Percentiles rank a stretch among this genome's conserved stretches.
phyloP scores from a whole-genome alignment of 768 basidiomycete species.

The Phlebiopsis flavidoalba region DNA sequence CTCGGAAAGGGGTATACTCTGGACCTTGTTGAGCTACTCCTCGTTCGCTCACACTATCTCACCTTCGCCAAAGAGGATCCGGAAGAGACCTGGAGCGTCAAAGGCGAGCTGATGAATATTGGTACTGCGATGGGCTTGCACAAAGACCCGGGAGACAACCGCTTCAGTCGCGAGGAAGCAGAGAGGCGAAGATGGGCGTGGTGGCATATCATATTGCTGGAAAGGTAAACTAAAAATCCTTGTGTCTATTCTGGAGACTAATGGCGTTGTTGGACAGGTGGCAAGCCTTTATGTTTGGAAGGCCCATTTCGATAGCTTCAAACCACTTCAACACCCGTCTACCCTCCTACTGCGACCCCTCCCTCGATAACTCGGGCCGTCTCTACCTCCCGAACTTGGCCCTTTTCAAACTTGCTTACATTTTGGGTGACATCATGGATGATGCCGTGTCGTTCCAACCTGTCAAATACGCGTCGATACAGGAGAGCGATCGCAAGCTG shows the following conservation, averaged over 20 bases:
- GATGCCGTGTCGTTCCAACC: constrained; percentile 72
- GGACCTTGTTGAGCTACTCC: constrained; percentile 71
- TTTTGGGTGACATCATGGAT: constrained; percentile 83
- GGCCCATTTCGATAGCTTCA: constrained; percentile 68
- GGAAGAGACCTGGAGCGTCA: constrained; percentile 76
- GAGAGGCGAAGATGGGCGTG: constrained; percentile 85
- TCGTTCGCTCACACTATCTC: constrained; percentile 68
- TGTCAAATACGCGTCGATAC: constrained; percentile 68
- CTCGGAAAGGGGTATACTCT: constrained; percentile 33
- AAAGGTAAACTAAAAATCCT: constrained; percentile 44
- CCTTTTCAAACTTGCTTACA: constrained; percentile 53
- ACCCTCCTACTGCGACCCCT: constrained; percentile 62
- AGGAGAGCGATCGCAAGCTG: constrained; percentile 66
- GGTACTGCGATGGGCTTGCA: constrained; percentile 82
- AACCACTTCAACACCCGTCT: constrained; percentile 82
- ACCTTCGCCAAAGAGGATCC: constrained; percentile 69
- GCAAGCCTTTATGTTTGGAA: constrained; percentile 86
- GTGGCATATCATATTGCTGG: constrained; percentile 84
- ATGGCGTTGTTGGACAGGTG: constrained; percentile 40
- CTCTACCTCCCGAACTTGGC: constrained; percentile 73
- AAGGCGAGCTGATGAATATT: constrained; percentile 69
- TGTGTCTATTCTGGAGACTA: background rate
- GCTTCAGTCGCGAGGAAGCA: constrained; percentile 61
- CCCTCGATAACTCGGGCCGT: constrained; percentile 56
- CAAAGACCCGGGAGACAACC: constrained; percentile 79